These are phyloP conservation scores for Euryodendron excelsum DNA, from an alignment of 148 eudicot species.

Conservation along the genomic window DNA sequence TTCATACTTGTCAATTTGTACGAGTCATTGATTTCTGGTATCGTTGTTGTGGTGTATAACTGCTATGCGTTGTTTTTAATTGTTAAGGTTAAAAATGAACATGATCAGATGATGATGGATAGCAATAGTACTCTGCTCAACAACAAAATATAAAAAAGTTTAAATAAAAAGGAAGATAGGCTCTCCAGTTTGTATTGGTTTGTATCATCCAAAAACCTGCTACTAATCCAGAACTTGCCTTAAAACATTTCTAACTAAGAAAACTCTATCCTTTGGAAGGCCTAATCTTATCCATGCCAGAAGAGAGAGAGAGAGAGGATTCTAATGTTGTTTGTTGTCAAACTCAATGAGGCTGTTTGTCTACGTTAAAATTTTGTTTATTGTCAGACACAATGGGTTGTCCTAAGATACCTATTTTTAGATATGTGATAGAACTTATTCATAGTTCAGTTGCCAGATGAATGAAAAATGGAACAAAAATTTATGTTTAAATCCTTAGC, in stretches of 20 bases:
- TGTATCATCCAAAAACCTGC: not conserved
- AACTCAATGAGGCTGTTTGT: too few species aligned
- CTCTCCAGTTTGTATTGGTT: not conserved
- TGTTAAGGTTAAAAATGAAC: not conserved
- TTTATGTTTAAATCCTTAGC: not conserved
- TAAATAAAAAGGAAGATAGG: not conserved
- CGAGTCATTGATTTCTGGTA: not conserved
- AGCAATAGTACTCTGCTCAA: not conserved
- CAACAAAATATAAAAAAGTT: not conserved
- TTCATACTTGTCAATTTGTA: not conserved
- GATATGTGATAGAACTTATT: not conserved
- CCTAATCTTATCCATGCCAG: too few species aligned
- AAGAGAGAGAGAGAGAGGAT: too few species aligned
- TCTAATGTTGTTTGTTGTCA: not conserved
- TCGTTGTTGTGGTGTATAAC: not conserved
- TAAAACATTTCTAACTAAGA: not conserved
- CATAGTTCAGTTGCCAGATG: not conserved
- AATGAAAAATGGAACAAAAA: not conserved
- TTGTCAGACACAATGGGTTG: too few species aligned
- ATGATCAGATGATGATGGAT: not conserved
- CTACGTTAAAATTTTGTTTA: not conserved
- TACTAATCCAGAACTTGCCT: not conserved
- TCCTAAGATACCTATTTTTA: too few species aligned
- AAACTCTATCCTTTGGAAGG: not conserved
- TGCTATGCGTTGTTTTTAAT: not conserved